phyloP scores from a whole-genome alignment of 2,329 filamentous ascomycete species.

The Fusarium verrucosum region DNA sequence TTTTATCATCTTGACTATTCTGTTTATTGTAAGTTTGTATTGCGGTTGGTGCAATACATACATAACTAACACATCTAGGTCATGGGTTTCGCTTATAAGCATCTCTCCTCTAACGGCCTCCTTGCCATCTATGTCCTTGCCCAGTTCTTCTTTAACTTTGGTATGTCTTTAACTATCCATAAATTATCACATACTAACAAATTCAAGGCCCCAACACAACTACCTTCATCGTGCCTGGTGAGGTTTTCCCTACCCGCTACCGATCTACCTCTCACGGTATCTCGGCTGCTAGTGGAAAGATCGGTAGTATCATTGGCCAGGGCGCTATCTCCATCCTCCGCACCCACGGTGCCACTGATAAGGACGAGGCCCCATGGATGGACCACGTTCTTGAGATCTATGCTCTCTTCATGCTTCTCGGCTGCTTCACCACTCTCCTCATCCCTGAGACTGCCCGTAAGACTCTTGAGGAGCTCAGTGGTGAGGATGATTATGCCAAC shows the following conservation, averaged over 20 bases:
- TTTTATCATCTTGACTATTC: conserved; percentile 67
- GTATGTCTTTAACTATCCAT: conserved; percentile 25
- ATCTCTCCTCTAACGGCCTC: conserved; percentile 61
- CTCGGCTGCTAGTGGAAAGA: conserved; percentile 64
- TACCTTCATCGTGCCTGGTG: conserved; percentile 66
- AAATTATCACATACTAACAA: background rate
- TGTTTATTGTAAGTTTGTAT: conserved; percentile 57
- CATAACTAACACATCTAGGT: conserved; percentile 39
- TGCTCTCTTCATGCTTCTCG: conserved; percentile 80
- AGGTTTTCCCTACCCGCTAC: conserved; percentile 66
- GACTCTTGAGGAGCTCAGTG: conserved; percentile 72
- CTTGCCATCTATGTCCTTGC: conserved; percentile 64
- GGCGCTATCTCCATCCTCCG: conserved; percentile 66
- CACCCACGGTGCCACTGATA: conserved; percentile 53
- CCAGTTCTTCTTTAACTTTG: conserved; percentile 70
- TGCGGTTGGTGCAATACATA: accelerated
- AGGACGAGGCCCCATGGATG: conserved; percentile 68
- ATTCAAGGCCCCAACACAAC: conserved; percentile 61
- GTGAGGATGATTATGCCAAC: conserved; percentile 49
- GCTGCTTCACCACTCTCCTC: conserved; percentile 72
- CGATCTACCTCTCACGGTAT: conserved; percentile 67
- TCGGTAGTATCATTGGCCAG: conserved; percentile 66
- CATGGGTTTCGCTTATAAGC: conserved; percentile 70
- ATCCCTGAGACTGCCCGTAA: conserved; percentile 80
- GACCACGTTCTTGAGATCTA: conserved; percentile 80